Evolutionary conservation across 331 rosid genomes (phyloP), one percentile per base, ranked within the genome.

Genomic region (Pyracantha coccinea): DNA sequence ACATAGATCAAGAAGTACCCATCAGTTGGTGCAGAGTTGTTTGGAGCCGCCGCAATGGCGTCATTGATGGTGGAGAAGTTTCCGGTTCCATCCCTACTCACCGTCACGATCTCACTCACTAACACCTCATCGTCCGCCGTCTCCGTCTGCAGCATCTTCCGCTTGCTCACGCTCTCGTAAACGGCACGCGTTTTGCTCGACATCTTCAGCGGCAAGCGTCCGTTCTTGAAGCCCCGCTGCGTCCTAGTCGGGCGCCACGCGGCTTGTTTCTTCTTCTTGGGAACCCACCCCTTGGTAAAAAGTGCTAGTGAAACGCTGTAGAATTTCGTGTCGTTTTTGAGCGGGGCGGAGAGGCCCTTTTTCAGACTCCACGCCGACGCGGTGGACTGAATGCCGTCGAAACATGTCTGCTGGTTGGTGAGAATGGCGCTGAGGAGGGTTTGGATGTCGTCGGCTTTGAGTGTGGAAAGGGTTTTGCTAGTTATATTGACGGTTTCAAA

Each of bases 361-460:
- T 69, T 81, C 2, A 89, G 19, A 19, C 84, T 81, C 91, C 92
- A 89, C 72, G 96, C 75, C 0, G 94, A 83, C 6, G 93, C 93
- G 4, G 91, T 77, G 15, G 89, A 85, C 66, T 87, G 86, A 8
- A 91, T 73, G 38, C 98, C 97, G 8, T 93, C 98, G 35, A 85
- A 64, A 61, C 98, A 93, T 1, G 97, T 93, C 74, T 93, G 96
- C 58, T 88, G 89, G 81, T 93, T 93, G 10, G 98, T 93, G n/a
- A 93, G 57, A 64, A 89, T 85, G 33, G 90, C 97, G 47, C 98
- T 93, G 12, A 93, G 85, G 13, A 83, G 20, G 0, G 95, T 82
- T 78, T 89, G 95, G 41, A 89, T 52, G 1, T 91, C 83, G 3
- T 93, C 92, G 16, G 96, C 96, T 72, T 88, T 79, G 27, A 72